Evolutionary conservation across 2,329 filamentous ascomycete species (phyloP).

Genomic region (Neobulgaria alba): DNA sequence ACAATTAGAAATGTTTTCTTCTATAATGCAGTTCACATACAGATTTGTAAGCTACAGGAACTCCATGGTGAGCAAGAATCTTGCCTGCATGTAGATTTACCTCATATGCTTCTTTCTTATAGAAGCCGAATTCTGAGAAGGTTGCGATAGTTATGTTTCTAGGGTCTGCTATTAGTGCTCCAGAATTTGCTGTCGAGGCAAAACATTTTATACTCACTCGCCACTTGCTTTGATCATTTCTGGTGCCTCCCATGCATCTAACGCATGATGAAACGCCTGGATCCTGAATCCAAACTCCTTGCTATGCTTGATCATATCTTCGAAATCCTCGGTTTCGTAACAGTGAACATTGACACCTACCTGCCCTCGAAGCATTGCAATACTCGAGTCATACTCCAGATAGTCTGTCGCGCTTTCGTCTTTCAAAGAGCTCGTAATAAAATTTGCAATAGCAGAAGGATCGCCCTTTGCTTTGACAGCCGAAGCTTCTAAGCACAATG

Average conservation of each 20-base stretch:
- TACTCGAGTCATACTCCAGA: constrained; percentile 34
- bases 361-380: constrained; percentile 34
- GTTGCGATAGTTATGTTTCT: constrained; percentile 36
- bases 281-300: constrained; percentile 36
- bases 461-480: constrained; percentile 15
- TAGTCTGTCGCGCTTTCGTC: constrained; percentile 26
- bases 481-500: constrained; percentile 25
- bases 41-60: constrained; percentile 37
- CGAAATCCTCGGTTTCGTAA: constrained; percentile 36
- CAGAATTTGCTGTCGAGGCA: not conserved
- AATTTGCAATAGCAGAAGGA: constrained; percentile 14
- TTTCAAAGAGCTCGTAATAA: constrained; percentile 8
- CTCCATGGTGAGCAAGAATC: constrained; percentile 32
- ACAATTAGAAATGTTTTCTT: not conserved
- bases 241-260: constrained; percentile 34
- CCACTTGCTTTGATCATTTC: constrained; percentile 33
- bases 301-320: constrained; percentile 35
- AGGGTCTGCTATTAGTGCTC: too few species aligned
- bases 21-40: constrained; percentile 9
- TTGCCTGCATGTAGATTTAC: constrained; percentile 34
- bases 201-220: constrained; percentile 24
- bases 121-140: constrained; percentile 35
- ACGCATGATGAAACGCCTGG: constrained; percentile 35
- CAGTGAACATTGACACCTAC: constrained; percentile 37
- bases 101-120: constrained; percentile 36